Conservation (phyloP, 2,329 filamentous ascomycete species). For the Metarhizium humberi region DNA sequence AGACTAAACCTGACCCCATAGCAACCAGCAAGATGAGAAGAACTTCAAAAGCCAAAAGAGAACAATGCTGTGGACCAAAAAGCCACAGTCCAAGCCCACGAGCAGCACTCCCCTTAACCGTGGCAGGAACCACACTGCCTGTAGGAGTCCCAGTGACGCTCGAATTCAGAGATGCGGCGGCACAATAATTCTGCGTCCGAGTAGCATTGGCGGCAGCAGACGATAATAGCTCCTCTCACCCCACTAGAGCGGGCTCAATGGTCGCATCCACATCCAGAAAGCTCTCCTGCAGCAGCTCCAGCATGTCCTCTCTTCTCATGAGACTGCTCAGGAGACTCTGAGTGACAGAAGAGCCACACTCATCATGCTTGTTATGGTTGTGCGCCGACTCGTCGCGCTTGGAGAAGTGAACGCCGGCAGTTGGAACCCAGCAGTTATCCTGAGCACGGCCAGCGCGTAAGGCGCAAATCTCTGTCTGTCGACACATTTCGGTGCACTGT, state of each 20-base stretch:
- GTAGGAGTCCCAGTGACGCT: background rate
- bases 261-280: slow-evolving; percentile 3
- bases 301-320: slow-evolving; percentile 11
- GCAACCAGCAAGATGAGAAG: background rate
- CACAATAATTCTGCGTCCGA: background rate
- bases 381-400: slow-evolving; percentile 15
- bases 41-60: background rate
- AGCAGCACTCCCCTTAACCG: background rate
- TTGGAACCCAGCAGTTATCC: slow-evolving; percentile 36
- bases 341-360: slow-evolving; percentile 18
- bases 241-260: background rate
- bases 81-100: background rate
- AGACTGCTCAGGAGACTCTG: slow-evolving; percentile 15
- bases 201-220: background rate
- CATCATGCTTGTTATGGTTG: slow-evolving; percentile 11
- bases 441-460: slow-evolving; percentile 39
- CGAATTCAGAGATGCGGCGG: background rate
- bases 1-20: too few relatives aligned
- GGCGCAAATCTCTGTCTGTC: slow-evolving; percentile 36
- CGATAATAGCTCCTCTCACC: background rate
- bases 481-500: slow-evolving; percentile 19
- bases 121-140: too few relatives aligned
- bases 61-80: background rate
- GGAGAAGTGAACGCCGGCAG: slow-evolving; percentile 19
- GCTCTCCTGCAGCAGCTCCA: slow-evolving; percentile 14